Percentiles rank a stretch among this genome's conserved stretches.
These are phyloP conservation scores for Cylindrodendrum hubeiense DNA, from an alignment of 2,329 filamentous ascomycete species.

Conservation along the genomic window DNA sequence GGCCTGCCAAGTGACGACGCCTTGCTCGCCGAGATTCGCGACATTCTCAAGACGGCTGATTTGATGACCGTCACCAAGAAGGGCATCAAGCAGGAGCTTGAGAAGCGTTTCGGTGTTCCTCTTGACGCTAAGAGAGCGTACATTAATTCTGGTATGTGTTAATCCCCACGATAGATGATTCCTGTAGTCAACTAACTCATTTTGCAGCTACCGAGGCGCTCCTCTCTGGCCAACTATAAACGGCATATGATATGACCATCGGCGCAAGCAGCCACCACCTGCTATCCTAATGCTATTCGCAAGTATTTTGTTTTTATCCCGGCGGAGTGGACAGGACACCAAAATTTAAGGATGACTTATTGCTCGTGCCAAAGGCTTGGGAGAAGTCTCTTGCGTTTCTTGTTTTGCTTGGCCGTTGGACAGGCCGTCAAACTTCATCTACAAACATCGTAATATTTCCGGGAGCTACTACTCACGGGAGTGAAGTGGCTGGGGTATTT, in stretches of 20 bases:
- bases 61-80: slow-evolving; percentile 99
- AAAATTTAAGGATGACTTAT: slow-evolving; percentile 39
- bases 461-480: slow-evolving; percentile 28
- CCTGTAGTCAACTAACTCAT: slow-evolving; percentile 31
- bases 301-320: slow-evolving; percentile 31
- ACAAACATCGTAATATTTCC: slow-evolving; percentile 41
- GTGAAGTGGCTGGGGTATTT: slow-evolving; percentile 26
- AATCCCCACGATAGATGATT: not conserved
- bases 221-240: slow-evolving; percentile 80
- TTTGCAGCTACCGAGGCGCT: slow-evolving; percentile 79
- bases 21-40: slow-evolving; percentile 91
- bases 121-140: slow-evolving; percentile 92
- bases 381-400: slow-evolving; percentile 27
- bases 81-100: slow-evolving; percentile 93
- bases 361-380: slow-evolving; percentile 24
- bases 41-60: slow-evolving; percentile 91
- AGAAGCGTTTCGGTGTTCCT: slow-evolving; percentile 87
- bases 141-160: slow-evolving; percentile 86
- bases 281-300: slow-evolving; percentile 36
- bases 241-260: slow-evolving; percentile 23
- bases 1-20: slow-evolving; percentile 90
- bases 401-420: slow-evolving; percentile 7
- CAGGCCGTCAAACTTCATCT: slow-evolving; percentile 26
- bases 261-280: slow-evolving; percentile 17
- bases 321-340: slow-evolving; percentile 40